These are phyloP conservation scores for Apostasia ramifera DNA, from an alignment of 106 monocot genomes.

Conservation along the genomic window DNA sequence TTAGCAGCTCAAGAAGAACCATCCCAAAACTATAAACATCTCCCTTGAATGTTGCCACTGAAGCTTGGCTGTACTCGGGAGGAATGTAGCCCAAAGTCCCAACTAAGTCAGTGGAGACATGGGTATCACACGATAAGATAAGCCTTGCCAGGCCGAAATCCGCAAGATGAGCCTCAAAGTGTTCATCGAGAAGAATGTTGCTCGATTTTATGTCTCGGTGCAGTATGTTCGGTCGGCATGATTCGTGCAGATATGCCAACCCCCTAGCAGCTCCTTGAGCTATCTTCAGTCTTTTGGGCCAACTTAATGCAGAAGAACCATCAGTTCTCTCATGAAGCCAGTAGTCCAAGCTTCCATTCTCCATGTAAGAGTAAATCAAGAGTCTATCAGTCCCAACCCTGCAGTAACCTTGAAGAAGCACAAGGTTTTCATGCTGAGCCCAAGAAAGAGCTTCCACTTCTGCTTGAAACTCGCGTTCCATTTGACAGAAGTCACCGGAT, in stretches of 20 bases:
- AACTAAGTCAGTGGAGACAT: constrained; percentile 20
- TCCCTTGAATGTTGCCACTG: constrained; percentile 21
- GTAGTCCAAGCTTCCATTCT: constrained; percentile 24
- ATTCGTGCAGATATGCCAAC: constrained; percentile 17
- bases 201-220: constrained; percentile 26
- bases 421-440: constrained; percentile 18
- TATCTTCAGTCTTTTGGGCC: constrained; percentile 16
- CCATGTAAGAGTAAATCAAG: constrained; percentile 22
- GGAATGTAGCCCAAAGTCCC: constrained; percentile 27
- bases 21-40: constrained; percentile 27
- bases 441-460: constrained; percentile 25
- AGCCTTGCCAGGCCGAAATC: constrained; percentile 30
- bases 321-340: constrained; percentile 27
- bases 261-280: constrained; percentile 23
- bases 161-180: constrained; percentile 21
- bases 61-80: constrained; percentile 22
- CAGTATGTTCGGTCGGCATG: constrained; percentile 16
- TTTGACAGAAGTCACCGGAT: constrained; percentile 24
- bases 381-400: constrained; percentile 16
- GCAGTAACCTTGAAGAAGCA: constrained; percentile 23
- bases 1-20: constrained; percentile 19
- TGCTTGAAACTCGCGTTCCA: constrained; percentile 23
- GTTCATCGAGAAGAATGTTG: constrained; percentile 18
- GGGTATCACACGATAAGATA: constrained; percentile 12
- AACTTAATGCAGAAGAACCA: constrained; percentile 4